phyloP scores from a whole-genome alignment of 1,139 yeast genomes.

The Hyphopichia wangnamkhiaoensis region DNA sequence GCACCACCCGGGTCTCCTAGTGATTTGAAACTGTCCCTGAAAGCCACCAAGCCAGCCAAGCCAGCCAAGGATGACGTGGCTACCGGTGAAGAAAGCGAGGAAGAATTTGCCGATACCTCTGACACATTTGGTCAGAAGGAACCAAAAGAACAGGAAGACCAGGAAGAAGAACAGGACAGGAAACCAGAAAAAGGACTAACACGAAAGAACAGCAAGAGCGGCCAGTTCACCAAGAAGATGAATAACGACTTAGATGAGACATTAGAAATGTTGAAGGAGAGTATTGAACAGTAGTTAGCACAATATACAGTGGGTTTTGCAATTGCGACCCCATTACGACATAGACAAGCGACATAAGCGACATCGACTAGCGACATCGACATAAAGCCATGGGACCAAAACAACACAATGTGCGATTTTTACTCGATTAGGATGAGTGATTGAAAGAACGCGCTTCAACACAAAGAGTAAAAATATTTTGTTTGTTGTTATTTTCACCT shows the following conservation, averaged over 20 bases:
- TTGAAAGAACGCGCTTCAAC: too few species aligned
- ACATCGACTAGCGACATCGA: too few species aligned
- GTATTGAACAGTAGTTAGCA: slow-evolving; percentile 18
- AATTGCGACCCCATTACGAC: too few species aligned
- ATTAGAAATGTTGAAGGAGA: slow-evolving; percentile 43
- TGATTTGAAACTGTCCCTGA: background rate
- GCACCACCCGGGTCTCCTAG: background rate
- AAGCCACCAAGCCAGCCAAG: background rate
- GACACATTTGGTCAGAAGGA: too few species aligned
- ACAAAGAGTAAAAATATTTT: too few species aligned
- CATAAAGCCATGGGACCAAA: too few species aligned
- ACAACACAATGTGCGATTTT: too few species aligned
- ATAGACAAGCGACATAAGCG: too few species aligned
- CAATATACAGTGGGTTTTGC: too few species aligned
- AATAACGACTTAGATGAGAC: slow-evolving; percentile 40
- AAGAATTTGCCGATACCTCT: slow-evolving; percentile 15
- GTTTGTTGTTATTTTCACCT: too few species aligned
- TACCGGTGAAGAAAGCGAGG: slow-evolving; percentile 12
- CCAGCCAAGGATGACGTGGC: slow-evolving; percentile 1
- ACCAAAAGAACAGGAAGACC: slow-evolving; percentile 2
- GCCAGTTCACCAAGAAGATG: slow-evolving; percentile 29
- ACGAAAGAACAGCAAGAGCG: slow-evolving; percentile 26
- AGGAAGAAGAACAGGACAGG: background rate
- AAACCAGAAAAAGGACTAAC: slow-evolving; percentile 8
- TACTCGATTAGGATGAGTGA: too few species aligned